phyloP scores from a whole-genome alignment of 257 asterid species.

The Penstemon davidsonii region DNA sequence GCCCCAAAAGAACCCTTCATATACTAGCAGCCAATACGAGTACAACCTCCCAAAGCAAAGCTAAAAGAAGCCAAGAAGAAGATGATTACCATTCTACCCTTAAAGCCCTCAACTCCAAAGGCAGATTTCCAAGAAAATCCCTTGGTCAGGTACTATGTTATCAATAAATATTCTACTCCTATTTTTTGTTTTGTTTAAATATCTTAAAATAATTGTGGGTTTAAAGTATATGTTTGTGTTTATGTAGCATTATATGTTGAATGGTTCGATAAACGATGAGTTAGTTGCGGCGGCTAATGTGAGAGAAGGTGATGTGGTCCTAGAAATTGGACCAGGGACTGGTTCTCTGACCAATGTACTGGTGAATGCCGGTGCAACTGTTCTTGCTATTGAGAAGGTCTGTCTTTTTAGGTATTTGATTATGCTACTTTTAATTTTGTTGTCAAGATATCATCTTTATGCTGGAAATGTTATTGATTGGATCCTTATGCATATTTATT shows the following conservation, averaged over 20 bases:
- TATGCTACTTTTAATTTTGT: background rate
- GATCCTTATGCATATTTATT: background rate
- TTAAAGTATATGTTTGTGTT: constrained; percentile 15
- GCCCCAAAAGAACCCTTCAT: constrained; percentile 19
- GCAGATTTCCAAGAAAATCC: constrained; percentile 88
- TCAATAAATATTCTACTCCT: background rate
- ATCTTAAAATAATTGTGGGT: background rate
- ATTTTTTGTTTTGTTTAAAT: background rate
- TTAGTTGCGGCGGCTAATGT: constrained; percentile 70
- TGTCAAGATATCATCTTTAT: background rate
- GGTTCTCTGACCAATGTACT: constrained; percentile 91
- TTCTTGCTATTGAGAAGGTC: constrained; percentile 97
- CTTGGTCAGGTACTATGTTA: constrained; percentile 71
- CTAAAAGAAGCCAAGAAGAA: constrained; percentile 41
- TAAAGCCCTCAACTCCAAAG: constrained; percentile 92
- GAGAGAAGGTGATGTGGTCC: constrained; percentile 80
- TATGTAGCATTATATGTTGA: constrained; percentile 92
- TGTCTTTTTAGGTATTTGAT: constrained; percentile 5
- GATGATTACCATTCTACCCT: constrained; percentile 86
- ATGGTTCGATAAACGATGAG: constrained; percentile 69
- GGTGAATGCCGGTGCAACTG: constrained; percentile 80
- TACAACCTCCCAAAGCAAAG: constrained; percentile 38
- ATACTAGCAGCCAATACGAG: constrained; percentile 34
- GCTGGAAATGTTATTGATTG: background rate
- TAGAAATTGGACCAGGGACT: constrained; percentile 97